Base-by-base conservation (phyloP, 495 filamentous ascomycete species). In the Echria macrotheca region DNA sequence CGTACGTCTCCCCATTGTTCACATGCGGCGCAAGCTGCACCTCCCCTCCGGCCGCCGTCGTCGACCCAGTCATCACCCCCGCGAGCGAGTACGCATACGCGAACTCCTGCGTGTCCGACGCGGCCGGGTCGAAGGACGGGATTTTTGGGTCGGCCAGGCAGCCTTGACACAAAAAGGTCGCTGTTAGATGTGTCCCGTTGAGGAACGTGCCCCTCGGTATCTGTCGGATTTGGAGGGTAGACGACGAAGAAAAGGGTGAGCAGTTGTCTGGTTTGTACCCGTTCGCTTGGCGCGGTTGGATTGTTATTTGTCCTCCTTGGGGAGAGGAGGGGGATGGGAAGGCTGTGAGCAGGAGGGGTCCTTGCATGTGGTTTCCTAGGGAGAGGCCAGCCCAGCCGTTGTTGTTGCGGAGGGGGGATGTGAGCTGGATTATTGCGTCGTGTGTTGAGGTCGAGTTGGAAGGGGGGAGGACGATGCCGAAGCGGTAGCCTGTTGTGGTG, bases 401-500 rank as follows among this genome's bases (percentile, higher is more conserved):
- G 38, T 52, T 52, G 17, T 53, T 33, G 21, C 3, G 11, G 3
- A 59, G 43, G 0, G 58, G 64, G 2, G 50, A 45, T 4, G 47
- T 32, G 12, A 67, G 37, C 52, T 67, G 59, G n/a, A 53, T 47
- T 44, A 67, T 59, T 21, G 61, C 49, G 54, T 69, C 64, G 3
- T 41, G 8, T n/a, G n/a, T n/a, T n/a, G n/a, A n/a, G 35, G 53
- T 41, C 25, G 22, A 5, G 42, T 37, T 25, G 15, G 18, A 18
- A 3, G 47, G 15, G 9, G 64, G 64, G 11, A 63, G 32, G 17
- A 58, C 49, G 10, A 68, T 45, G 24, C 56, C 64, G 36, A 68
- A 64, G 23, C 24, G 45, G 58, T 49, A 68, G 21, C 48, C 51
- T 8, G 46, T 44, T 2, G 23, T 8, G n/a, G 21, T 33, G 37